These are phyloP conservation scores for Nitzschia palea DNA, from an alignment of 108 stramenopile genomes.

Conservation along the genomic window DNA sequence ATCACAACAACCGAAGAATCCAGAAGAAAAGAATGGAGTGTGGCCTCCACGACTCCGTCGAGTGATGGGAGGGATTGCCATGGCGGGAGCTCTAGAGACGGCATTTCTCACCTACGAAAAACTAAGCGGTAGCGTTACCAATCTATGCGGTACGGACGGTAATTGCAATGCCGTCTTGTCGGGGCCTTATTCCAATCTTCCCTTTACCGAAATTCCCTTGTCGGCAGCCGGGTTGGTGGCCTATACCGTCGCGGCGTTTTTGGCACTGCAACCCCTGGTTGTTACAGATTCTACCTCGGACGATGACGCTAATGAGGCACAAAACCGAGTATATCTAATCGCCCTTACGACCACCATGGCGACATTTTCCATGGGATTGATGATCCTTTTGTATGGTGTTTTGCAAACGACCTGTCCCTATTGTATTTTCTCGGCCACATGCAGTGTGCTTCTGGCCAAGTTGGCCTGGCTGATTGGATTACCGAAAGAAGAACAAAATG, in stretches of 20 bases:
- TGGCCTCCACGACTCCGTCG: constrained; percentile 69
- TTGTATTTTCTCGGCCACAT: constrained; percentile 78
- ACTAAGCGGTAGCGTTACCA: constrained; percentile 8
- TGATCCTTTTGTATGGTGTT: constrained; percentile 70
- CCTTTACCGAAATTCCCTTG: constrained; percentile 60
- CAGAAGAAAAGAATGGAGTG: not conserved
- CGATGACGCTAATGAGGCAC: constrained; percentile 26
- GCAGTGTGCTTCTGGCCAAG: constrained; percentile 52
- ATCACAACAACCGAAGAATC: too few relatives aligned
- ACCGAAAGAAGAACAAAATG: not conserved
- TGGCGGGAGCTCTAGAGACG: constrained; percentile 69
- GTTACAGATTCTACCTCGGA: not conserved
- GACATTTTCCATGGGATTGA: constrained; percentile 85
- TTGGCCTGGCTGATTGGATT: constrained; percentile 61
- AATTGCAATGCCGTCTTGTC: constrained; percentile 53
- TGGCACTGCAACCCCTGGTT: constrained; percentile 45
- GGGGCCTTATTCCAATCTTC: constrained; percentile 72
- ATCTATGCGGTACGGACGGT: constrained; percentile 19
- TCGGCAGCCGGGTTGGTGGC: constrained; percentile 62
- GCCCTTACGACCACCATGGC: constrained; percentile 84
- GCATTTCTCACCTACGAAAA: constrained; percentile 74
- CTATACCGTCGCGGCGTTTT: constrained; percentile 45
- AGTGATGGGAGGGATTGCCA: constrained; percentile 57
- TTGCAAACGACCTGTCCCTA: constrained; percentile 79
- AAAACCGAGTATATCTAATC: constrained; percentile 64